Evolutionary conservation across 169 alveolate genomes (phyloP).

Genomic region (Plasmodium gonderi): DNA sequence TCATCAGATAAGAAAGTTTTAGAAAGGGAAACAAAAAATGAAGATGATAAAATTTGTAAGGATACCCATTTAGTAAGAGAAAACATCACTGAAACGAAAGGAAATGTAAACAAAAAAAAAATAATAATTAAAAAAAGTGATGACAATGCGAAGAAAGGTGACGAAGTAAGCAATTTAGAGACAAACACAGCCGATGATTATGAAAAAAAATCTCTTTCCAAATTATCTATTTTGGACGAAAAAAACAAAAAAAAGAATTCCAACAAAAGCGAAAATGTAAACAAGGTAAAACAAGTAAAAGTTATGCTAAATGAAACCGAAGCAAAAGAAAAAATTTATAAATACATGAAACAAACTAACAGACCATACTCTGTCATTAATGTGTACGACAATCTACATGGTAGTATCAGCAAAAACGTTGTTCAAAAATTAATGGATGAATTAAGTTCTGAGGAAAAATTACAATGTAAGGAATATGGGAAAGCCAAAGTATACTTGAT

Average conservation of each 20-base stretch:
- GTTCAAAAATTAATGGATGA: constrained; percentile 85
- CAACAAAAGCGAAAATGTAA: not conserved
- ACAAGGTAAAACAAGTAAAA: constrained; percentile 25
- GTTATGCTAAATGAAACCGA: constrained; percentile 31
- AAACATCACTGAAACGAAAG: not conserved
- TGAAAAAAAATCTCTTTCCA: not conserved
- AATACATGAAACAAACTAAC: constrained; percentile 85
- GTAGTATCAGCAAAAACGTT: constrained; percentile 78
- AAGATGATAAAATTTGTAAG: not conserved
- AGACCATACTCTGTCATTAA: constrained; percentile 87
- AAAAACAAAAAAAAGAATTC: not conserved
- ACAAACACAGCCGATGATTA: not conserved
- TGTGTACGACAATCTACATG: constrained; percentile 85
- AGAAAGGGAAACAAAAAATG: constrained; percentile 16
- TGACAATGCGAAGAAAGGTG: constrained; percentile 10
- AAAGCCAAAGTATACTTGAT: constrained; percentile 86
- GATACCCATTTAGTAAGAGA: not conserved
- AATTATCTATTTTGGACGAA: not conserved
- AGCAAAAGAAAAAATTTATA: constrained; percentile 81
- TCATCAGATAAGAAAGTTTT: not conserved
- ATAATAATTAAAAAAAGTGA: not conserved
- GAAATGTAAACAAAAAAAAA: not conserved
- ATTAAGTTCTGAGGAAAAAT: constrained; percentile 77
- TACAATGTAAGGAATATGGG: constrained; percentile 87
- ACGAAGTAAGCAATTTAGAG: not conserved